Evolutionary conservation across 371 early-diverging fungal genomes (phyloP), one percentile per base, ranked within the genome.

Genomic region (Amoeboaphelidium occidentale): DNA sequence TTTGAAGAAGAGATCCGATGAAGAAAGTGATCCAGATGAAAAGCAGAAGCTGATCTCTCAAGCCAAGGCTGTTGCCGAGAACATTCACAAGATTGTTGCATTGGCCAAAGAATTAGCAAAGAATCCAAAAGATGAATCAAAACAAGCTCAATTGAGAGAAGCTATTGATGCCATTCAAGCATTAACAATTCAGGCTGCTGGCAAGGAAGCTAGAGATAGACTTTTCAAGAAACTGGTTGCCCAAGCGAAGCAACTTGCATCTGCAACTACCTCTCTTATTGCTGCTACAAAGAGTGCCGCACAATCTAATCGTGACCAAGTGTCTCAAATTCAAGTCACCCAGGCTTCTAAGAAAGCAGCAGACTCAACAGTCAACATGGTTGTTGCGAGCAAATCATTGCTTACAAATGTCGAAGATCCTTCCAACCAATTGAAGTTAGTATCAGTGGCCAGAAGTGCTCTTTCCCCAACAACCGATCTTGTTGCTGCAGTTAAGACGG

Each of bases 291-390:
- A 54, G 3, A 52, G 51, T 42, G 56, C 61, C 13, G 63, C 62
- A 2, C 28, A 59, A 12, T 61, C 64, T 13, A 68, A 64, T 49
- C 55, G 65, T 3, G 60, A 69, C 50, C 70, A 63, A 49, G 49
- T 53, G 0, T 60, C 63, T n/a, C 69, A 69, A 46, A 45, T 60
- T 14, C 55, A 62, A 23, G 53, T 73, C 1, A 69, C 64, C 43
- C 58, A 53, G 27, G 55, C 60, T 12, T 53, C 58, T 6, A 54
- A 58, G 43, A 42, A 52, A 0, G 52, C 63, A 25, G 28, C 47
- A 3, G 67, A 67, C 12, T 32, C 48, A 14, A 55, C 51, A 1
- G 58, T 64, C 2, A 41, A 57, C 10, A 42, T 62, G 1, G 51
- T 55, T 3, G 21, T 43, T 4, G 58, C 66, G 1, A 43, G 58